Conservation (phyloP, 2,329 filamentous ascomycete species). For the Blastomyces gilchristii region DNA sequence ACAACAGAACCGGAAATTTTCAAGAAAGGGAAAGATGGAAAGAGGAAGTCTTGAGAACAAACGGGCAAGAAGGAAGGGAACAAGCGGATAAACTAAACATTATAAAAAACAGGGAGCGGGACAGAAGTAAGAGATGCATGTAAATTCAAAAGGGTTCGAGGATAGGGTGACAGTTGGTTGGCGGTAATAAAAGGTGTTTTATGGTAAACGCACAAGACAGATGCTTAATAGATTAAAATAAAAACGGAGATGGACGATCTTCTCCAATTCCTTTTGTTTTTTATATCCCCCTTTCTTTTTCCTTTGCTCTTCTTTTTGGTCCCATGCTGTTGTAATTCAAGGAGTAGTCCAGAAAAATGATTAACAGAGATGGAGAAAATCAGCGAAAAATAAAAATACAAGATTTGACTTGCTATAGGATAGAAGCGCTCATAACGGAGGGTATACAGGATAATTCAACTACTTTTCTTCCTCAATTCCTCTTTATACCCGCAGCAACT, state of each 20-base stretch:
- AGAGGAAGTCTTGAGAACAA: not conserved
- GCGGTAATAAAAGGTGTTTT: not conserved
- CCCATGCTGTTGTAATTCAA: not conserved
- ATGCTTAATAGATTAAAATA: not conserved
- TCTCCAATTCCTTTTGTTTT: not conserved
- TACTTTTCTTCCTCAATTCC: not conserved
- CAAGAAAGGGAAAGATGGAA: not conserved
- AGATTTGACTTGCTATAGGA: not conserved
- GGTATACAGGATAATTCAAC: not conserved
- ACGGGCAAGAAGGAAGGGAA: not conserved
- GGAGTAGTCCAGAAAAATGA: not conserved
- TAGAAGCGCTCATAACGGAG: not conserved
- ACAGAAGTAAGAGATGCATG: not conserved
- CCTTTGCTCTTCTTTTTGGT: not conserved
- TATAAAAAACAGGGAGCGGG: not conserved
- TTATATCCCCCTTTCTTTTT: not conserved
- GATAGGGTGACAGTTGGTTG: too few relatives aligned
- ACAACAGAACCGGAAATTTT: not conserved
- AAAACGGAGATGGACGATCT: not conserved
- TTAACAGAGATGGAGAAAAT: not conserved
- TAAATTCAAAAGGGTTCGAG: not conserved
- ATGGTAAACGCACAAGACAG: not conserved
- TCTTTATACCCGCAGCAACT: constrained; percentile 68
- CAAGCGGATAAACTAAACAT: too few relatives aligned
- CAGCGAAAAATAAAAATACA: not conserved